A percentile compares a stretch with the other conserved stretches of the same genome.
phyloP scores from a whole-genome alignment of 2,329 filamentous ascomycete species.

The Fusarium xyrophilum region DNA sequence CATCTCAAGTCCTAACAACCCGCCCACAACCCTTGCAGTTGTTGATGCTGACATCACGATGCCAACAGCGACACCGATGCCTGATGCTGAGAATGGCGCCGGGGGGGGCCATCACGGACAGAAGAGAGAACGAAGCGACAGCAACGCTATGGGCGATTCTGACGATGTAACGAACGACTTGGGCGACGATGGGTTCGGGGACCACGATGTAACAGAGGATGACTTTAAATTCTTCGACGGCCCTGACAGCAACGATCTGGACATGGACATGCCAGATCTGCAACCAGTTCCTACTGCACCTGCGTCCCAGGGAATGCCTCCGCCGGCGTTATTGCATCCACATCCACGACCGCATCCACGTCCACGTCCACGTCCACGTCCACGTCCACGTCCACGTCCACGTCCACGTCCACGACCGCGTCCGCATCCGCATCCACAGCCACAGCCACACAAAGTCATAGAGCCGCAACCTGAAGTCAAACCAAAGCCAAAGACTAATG shows the following conservation, averaged over 20 bases:
- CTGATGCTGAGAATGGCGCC: constrained; percentile 38
- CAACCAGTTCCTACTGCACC: constrained; percentile 15
- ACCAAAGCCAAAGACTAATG: constrained; percentile 35
- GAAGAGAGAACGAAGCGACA: constrained; percentile 55
- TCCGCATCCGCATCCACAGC: constrained; percentile 8
- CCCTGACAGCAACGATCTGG: constrained; percentile 52
- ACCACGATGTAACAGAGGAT: constrained; percentile 78
- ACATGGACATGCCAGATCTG: constrained; percentile 42
- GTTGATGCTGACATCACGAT: constrained; percentile 43
- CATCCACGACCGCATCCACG: not conserved
- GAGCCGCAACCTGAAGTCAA: constrained; percentile 24
- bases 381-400: not conserved
- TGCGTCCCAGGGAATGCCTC: constrained; percentile 14
- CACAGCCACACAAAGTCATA: constrained; percentile 7
- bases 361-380: not conserved
- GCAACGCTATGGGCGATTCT: constrained; percentile 54
- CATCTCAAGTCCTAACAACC: constrained; percentile 62
- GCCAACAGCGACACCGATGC: constrained; percentile 28
- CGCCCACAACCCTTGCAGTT: constrained; percentile 39
- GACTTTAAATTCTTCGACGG: constrained; percentile 85
- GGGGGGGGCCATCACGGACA: constrained; percentile 50
- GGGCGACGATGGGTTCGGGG: constrained; percentile 73
- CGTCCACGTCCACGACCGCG: not conserved
- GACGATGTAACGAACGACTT: constrained; percentile 73
- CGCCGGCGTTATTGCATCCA: constrained; percentile 15